Conservation (phyloP, 2,329 filamentous ascomycete species). For the Bipolaris sorokiniana region DNA sequence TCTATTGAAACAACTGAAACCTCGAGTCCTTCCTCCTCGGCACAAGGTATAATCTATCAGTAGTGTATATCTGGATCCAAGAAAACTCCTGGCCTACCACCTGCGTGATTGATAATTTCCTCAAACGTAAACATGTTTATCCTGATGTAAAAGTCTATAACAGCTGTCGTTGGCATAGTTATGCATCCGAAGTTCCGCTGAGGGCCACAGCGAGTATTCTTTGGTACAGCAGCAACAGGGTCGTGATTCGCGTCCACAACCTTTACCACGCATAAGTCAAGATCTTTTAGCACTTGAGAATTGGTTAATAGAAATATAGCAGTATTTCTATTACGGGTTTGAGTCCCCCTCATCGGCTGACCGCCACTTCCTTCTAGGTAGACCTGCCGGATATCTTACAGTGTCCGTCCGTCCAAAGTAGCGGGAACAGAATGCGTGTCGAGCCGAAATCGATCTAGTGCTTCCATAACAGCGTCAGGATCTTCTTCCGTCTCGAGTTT, state of each 20-base stretch:
- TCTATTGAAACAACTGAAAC: too few relatives aligned
- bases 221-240: neutral
- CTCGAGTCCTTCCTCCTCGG: too few relatives aligned
- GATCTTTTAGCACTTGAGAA: neutral
- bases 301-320: neutral
- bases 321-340: neutral
- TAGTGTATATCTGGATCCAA: neutral
- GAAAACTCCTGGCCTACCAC: neutral
- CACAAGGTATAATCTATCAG: neutral
- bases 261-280: neutral
- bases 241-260: neutral
- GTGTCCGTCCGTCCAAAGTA: neutral
- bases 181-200: neutral
- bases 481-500: neutral
- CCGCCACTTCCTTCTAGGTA: neutral
- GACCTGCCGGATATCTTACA: neutral
- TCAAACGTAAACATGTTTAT: neutral
- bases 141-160: neutral
- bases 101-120: neutral
- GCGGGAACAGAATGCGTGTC: neutral
- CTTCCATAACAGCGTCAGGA: neutral
- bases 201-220: neutral
- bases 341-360: neutral
- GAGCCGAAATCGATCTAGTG: neutral
- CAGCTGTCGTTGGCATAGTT: neutral